Conservation (phyloP, 2,329 filamentous ascomycete genomes). For the Hymenoscyphus infarciens region DNA sequence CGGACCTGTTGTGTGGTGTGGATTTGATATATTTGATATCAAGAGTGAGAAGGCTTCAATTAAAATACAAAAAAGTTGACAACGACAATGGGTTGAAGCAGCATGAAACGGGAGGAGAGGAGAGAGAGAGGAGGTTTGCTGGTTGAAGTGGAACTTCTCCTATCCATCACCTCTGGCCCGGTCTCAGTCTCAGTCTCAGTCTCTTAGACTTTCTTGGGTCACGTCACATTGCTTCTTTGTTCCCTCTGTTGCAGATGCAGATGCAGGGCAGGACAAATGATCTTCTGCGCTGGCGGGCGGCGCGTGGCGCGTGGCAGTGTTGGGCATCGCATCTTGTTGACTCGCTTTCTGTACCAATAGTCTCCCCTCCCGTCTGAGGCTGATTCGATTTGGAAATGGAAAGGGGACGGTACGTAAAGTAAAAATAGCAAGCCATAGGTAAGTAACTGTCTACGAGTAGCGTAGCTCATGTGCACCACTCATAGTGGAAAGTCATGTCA, state of each 20-base stretch:
- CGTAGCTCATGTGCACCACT: too few relatives aligned
- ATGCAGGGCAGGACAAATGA: too few relatives aligned
- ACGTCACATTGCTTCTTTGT: neutral
- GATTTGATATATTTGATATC: too few relatives aligned
- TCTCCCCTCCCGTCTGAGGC: neutral
- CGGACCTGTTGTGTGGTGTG: too few relatives aligned
- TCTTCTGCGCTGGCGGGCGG: neutral
- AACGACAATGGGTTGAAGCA: too few relatives aligned
- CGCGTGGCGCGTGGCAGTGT: neutral
- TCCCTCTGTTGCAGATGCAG: neutral
- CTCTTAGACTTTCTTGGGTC: neutral
- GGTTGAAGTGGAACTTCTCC: neutral
- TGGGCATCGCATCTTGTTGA: neutral
- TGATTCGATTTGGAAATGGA: too few relatives aligned
- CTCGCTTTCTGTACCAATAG: neutral
- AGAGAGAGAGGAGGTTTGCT: too few relatives aligned
- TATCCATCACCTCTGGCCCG: too few relatives aligned
- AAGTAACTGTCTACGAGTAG: too few relatives aligned
- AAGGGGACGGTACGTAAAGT: neutral
- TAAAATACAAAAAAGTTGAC: too few relatives aligned
- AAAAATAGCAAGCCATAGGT: neutral
- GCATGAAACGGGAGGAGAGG: too few relatives aligned
- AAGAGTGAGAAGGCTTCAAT: too few relatives aligned
- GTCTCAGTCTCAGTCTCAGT: neutral
- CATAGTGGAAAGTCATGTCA: neutral